Evolutionary conservation across 139 green algal genomes (phyloP), one percentile per base, ranked within the genome.

Genomic region (Micromonas pusilla): DNA sequence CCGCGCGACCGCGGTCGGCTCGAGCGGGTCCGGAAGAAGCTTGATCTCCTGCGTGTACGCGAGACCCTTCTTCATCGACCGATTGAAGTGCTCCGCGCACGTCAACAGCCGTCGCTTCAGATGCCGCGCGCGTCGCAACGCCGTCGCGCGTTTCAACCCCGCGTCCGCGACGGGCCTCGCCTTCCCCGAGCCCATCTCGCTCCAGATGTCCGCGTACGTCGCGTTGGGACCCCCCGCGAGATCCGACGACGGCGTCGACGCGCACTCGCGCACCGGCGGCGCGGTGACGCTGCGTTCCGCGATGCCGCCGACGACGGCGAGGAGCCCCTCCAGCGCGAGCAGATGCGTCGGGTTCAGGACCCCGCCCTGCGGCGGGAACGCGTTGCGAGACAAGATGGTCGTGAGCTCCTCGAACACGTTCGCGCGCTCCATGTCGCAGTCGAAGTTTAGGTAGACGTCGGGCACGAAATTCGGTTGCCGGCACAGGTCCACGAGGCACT

Each of bases 1-100:
- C 54, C 83, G 82, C 1, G 91, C 94, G 3, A 91, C 83, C 64
- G 67, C 73, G 2, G 39, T 23, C 0, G 87, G 37, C 26, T 90
- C 82, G 66, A 90, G 60, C 3, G 78, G 67, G 34, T 89, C 66
- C 0, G 88, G 89, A 72, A 98, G 87, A 32, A 98, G 86, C n/a
- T 87, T 80, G 60, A 90, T 80, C 3, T 81, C 83, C 86, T 95
- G 90, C 65, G 73, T 92, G 89, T 72, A 96, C 81, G 93, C 81
- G 72, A 98, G 90, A 5, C 94, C 94, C 85, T 97, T 98, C 78
- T 97, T 97, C 52, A 85, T 83, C 80, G 97, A 90, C 26, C 90
- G 87, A 81, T 99, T 99, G 88, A 98, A 99, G 81, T 97, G 94
- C 68, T 98, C 94, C 21, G 88, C 91, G 0, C 91, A 94, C 0